Conservation (phyloP, 495 filamentous ascomycete species). For the Letharia columbiana region DNA sequence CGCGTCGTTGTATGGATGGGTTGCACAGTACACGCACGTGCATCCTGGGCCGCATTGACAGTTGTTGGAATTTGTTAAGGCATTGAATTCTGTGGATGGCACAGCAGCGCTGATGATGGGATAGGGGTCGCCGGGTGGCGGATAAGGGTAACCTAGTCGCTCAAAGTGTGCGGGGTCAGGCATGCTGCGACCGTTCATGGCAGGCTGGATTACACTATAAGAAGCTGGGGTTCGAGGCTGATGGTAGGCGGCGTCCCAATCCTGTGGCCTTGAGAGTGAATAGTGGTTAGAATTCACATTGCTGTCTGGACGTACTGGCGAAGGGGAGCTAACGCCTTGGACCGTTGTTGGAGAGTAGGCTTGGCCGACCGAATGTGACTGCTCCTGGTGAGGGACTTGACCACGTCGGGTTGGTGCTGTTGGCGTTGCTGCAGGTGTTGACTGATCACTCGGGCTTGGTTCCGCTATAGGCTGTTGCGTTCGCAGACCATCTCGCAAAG, state of each 20-base stretch:
- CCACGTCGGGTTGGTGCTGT: background rate
- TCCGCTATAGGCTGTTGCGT: background rate
- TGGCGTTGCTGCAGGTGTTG: background rate
- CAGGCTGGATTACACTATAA: background rate
- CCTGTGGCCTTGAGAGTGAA: background rate
- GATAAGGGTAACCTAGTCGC: background rate
- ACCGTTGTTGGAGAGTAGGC: background rate
- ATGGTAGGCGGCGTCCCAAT: background rate
- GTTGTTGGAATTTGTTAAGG: constrained; percentile 32
- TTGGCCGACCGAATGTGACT: background rate
- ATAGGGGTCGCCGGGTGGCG: background rate
- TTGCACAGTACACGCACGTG: constrained; percentile 58
- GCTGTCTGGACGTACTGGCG: background rate
- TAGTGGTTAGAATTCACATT: background rate
- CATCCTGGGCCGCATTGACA: constrained; percentile 61
- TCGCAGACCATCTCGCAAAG: background rate
- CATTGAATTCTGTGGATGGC: background rate
- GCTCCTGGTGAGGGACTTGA: background rate
- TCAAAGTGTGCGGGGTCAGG: background rate
- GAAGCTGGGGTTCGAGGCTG: background rate
- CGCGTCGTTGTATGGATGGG: constrained; percentile 65
- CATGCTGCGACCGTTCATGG: background rate
- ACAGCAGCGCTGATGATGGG: background rate
- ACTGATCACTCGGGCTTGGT: background rate
- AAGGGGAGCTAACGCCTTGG: background rate